phyloP scores from a whole-genome alignment of 2,329 filamentous ascomycete genomes.

The Penicillium sp. region DNA sequence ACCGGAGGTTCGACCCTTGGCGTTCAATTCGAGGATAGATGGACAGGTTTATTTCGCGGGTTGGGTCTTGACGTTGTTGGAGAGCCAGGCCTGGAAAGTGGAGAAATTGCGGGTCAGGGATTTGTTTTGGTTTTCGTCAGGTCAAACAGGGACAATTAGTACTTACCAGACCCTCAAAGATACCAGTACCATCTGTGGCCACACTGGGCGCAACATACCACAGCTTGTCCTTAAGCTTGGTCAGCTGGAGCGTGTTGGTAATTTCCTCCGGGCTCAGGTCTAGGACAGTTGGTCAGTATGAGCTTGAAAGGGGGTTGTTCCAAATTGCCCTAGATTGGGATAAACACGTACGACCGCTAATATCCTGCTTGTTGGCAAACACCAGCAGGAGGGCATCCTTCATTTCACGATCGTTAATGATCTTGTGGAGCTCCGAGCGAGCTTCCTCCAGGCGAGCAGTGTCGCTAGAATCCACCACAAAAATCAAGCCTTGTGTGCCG shows the following conservation, averaged over 20 bases:
- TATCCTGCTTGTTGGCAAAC: slow-evolving; percentile 99
- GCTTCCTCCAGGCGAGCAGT: slow-evolving; percentile 90
- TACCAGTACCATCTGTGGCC: slow-evolving; percentile 76
- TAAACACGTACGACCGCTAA: slow-evolving; percentile 66
- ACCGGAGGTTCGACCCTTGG: background rate
- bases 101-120: slow-evolving; percentile 17
- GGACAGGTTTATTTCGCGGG: slow-evolving; percentile 38
- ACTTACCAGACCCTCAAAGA: slow-evolving; percentile 73
- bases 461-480: slow-evolving; percentile 96
- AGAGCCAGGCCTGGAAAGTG: slow-evolving; percentile 65
- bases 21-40: background rate
- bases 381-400: slow-evolving; percentile 91
- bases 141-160: background rate
- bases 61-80: slow-evolving; percentile 73
- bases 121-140: slow-evolving; percentile 6
- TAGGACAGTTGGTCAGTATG: slow-evolving; percentile 36
- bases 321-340: background rate
- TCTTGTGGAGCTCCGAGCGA: slow-evolving; percentile 88
- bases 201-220: slow-evolving; percentile 85
- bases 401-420: slow-evolving; percentile 97
- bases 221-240: slow-evolving; percentile 76
- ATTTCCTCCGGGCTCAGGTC: slow-evolving; percentile 79
- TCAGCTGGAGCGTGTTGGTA: slow-evolving; percentile 73
- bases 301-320: background rate
- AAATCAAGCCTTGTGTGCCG: slow-evolving; percentile 95